These are phyloP conservation scores for Sideroxylon spinosum DNA, from an alignment of 179 eudicot genomes.

Conservation along the genomic window DNA sequence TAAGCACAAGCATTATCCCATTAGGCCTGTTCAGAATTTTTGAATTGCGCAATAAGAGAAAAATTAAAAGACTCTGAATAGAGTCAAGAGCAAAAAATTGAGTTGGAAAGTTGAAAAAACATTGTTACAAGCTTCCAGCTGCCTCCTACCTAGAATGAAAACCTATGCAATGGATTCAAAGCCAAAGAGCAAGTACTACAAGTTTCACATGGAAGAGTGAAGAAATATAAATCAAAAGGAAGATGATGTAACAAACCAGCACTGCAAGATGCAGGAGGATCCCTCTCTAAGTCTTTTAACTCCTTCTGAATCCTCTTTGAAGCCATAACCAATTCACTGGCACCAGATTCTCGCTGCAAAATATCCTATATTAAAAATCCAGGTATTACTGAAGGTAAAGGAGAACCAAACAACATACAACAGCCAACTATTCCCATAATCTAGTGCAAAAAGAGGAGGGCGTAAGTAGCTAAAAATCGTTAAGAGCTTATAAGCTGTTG, in stretches of 20 bases:
- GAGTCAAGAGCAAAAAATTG: neutral
- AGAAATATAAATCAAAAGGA: neutral
- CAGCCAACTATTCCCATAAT: neutral
- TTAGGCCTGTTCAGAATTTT: neutral
- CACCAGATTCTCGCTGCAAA: conserved; percentile 5
- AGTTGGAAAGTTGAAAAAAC: neutral
- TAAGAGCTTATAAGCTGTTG: too few relatives aligned
- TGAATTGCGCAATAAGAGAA: neutral
- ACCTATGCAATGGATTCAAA: too few relatives aligned
- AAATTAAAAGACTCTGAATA: neutral
- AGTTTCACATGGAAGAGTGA: neutral
- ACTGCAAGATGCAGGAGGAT: conserved; percentile 43
- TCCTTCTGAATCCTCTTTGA: conserved; percentile 43
- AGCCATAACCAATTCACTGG: conserved; percentile 27
- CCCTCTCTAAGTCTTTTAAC: conserved; percentile 40
- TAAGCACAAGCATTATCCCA: neutral
- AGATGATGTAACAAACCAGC: conserved; percentile 28
- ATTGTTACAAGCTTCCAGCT: too few relatives aligned
- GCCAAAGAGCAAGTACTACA: too few relatives aligned
- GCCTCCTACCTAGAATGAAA: too few relatives aligned
- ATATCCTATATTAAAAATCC: too few relatives aligned
- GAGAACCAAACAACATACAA: neutral
- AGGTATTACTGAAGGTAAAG: too few relatives aligned
- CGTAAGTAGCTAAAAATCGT: too few relatives aligned
- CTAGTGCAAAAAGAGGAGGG: too few relatives aligned